Conservation (phyloP, 352 stramenopile species). For the Phytophthora melonis region DNA sequence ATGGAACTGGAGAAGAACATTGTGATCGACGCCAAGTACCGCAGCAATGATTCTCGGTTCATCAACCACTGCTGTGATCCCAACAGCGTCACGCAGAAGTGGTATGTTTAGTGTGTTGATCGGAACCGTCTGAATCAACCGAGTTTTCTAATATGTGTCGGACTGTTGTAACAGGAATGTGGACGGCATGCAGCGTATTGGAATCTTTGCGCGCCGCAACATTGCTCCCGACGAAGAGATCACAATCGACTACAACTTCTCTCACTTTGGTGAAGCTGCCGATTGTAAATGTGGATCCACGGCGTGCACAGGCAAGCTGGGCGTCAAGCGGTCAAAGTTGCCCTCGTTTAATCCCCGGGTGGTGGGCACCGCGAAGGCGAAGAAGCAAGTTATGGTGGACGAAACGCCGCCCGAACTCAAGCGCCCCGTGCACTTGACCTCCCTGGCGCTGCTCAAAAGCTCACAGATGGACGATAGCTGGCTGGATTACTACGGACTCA, state of each 20-base stretch:
- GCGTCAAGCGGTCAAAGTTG: conserved; percentile 69
- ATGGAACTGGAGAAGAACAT: conserved; percentile 88
- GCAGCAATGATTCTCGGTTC: conserved; percentile 94
- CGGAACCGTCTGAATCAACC: background rate
- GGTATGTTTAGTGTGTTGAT: conserved; percentile 42
- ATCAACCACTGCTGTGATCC: conserved; percentile 96
- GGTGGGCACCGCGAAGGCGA: conserved; percentile 29
- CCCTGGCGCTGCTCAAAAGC: conserved; percentile 79
- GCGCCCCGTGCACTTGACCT: conserved; percentile 69
- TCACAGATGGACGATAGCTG: conserved; percentile 75
- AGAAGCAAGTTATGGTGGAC: conserved; percentile 36
- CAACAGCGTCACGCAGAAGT: conserved; percentile 96
- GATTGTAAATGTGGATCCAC: conserved; percentile 82
- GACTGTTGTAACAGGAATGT: conserved; percentile 59
- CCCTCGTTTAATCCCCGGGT: conserved; percentile 33
- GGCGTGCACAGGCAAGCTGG: conserved; percentile 79
- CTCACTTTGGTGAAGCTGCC: conserved; percentile 80
- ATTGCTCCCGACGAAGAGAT: conserved; percentile 75
- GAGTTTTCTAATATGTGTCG: background rate
- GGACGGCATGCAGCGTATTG: conserved; percentile 75
- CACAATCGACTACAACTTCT: conserved; percentile 90
- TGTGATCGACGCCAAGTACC: conserved; percentile 87
- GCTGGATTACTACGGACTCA: conserved; percentile 69
- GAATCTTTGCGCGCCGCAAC: conserved; percentile 77
- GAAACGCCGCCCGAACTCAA: conserved; percentile 64